Percentiles rank a stretch among this genome's conserved stretches.
Evolutionary conservation across 2,329 filamentous ascomycete species (phyloP).

Genomic region (Diaporthe sp.): DNA sequence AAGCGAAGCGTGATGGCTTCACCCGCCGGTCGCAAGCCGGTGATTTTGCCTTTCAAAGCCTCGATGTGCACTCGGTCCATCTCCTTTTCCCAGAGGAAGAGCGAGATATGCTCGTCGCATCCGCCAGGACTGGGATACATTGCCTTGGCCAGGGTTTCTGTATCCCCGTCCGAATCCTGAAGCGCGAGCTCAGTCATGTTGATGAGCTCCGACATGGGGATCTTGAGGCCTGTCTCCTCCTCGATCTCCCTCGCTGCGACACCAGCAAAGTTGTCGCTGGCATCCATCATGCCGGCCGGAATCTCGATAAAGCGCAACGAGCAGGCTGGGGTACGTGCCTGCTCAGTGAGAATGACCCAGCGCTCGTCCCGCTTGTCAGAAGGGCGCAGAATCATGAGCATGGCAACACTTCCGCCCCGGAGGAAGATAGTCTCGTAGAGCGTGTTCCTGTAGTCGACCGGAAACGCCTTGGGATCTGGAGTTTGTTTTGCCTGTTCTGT

Average conservation of each 20-base stretch:
- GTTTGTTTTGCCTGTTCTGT: not conserved
- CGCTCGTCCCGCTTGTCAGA: conserved; percentile 65
- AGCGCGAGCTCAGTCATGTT: conserved; percentile 65
- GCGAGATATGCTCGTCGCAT: conserved; percentile 71
- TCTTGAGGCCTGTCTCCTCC: conserved; percentile 70
- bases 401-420: conserved; percentile 71
- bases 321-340: conserved; percentile 68
- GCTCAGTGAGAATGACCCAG: conserved; percentile 70
- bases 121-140: conserved; percentile 71
- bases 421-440: conserved; percentile 56
- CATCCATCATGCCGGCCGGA: conserved; percentile 73
- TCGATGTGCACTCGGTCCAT: conserved; percentile 63
- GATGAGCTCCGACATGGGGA: conserved; percentile 60
- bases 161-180: conserved; percentile 46
- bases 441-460: conserved; percentile 9
- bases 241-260: conserved; percentile 71
- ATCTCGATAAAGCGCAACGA: conserved; percentile 71
- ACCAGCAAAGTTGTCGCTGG: conserved; percentile 66
- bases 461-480: not conserved
- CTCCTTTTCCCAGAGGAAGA: conserved; percentile 69
- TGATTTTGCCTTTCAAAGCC: conserved; percentile 70
- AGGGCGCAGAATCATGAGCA: conserved; percentile 69
- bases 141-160: conserved; percentile 57
- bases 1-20: conserved; percentile 74
- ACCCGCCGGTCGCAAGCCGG: conserved; percentile 68